phyloP scores from a whole-genome alignment of 2,329 filamentous ascomycete genomes.

The Colletotrichum tamarilloi region DNA sequence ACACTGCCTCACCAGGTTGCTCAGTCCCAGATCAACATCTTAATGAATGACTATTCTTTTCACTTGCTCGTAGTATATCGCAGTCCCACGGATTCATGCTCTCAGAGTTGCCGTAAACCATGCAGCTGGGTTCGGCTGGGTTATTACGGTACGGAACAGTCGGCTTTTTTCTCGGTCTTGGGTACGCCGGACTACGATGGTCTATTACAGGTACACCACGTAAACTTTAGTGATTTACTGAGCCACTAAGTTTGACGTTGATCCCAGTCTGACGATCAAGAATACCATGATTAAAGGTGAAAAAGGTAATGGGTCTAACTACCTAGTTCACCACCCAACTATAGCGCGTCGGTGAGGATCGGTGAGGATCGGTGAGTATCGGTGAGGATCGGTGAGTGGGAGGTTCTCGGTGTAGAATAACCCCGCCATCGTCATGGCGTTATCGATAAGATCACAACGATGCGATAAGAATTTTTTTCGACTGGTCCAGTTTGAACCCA shows the following conservation, averaged over 20 bases:
- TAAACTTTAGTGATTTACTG: background rate
- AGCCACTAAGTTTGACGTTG: background rate
- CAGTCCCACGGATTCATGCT: background rate
- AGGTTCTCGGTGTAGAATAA: background rate
- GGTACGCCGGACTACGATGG: background rate
- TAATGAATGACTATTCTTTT: background rate
- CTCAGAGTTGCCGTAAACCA: background rate
- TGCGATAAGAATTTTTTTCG: slow-evolving; percentile 36
- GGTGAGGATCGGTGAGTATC: background rate
- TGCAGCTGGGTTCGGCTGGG: background rate
- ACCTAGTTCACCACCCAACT: background rate
- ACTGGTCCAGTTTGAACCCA: slow-evolving; percentile 10
- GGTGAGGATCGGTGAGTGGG: background rate
- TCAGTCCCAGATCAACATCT: background rate
- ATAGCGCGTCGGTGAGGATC: background rate
- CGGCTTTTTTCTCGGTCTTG: background rate
- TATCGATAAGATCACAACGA: slow-evolving; percentile 29
- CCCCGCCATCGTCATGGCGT: slow-evolving; percentile 10
- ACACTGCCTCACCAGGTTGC: background rate
- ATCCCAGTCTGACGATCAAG: background rate
- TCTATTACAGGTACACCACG: background rate
- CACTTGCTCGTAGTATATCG: background rate
- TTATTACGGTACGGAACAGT: background rate
- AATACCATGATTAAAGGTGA: background rate
- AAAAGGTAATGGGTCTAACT: background rate